Percentiles rank a stretch among this genome's conserved stretches.
Evolutionary conservation across 768 basidiomycete species (phyloP).

Genomic region (Phlebiopsis gigantea): DNA sequence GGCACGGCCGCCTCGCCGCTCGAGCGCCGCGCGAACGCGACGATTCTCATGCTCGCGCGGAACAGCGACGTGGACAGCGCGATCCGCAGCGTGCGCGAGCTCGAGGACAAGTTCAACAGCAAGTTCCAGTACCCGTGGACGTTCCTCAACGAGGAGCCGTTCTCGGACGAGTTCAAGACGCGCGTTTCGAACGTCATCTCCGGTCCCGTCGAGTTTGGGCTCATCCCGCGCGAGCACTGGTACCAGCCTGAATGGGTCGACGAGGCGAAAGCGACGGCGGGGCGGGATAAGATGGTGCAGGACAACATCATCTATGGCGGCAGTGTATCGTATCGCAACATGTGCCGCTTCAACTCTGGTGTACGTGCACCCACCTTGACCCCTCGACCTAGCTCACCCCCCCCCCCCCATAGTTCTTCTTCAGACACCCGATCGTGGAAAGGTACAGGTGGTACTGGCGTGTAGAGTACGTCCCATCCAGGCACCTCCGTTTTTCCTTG

Average conservation of each 20-base stretch:
- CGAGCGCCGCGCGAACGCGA: slow-evolving; percentile 26
- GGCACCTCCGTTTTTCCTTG: neutral
- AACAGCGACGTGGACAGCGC: slow-evolving; percentile 60
- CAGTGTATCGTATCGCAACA: slow-evolving; percentile 59
- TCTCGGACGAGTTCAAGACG: slow-evolving; percentile 67
- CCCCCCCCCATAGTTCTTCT: slow-evolving; percentile 42
- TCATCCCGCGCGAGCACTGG: slow-evolving; percentile 61
- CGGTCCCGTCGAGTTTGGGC: slow-evolving; percentile 45
- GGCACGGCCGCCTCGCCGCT: neutral
- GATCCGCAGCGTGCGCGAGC: slow-evolving; percentile 58
- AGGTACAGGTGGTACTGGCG: slow-evolving; percentile 78
- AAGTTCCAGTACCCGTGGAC: slow-evolving; percentile 81
- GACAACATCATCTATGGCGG: slow-evolving; percentile 47
- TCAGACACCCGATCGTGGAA: slow-evolving; percentile 58
- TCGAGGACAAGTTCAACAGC: slow-evolving; percentile 87
- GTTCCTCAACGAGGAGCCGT: slow-evolving; percentile 83
- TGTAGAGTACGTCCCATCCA: slow-evolving; percentile 40
- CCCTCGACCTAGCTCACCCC: neutral
- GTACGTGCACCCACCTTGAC: slow-evolving; percentile 28
- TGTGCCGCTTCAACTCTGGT: slow-evolving; percentile 74
- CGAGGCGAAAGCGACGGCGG: slow-evolving; percentile 51
- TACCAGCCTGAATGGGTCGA: slow-evolving; percentile 71
- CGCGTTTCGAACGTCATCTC: slow-evolving; percentile 20
- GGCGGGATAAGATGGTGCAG: slow-evolving; percentile 45
- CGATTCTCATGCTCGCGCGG: slow-evolving; percentile 49